phyloP scores from a whole-genome alignment of 2,329 filamentous ascomycete species.

The Aspergillus sp. region DNA sequence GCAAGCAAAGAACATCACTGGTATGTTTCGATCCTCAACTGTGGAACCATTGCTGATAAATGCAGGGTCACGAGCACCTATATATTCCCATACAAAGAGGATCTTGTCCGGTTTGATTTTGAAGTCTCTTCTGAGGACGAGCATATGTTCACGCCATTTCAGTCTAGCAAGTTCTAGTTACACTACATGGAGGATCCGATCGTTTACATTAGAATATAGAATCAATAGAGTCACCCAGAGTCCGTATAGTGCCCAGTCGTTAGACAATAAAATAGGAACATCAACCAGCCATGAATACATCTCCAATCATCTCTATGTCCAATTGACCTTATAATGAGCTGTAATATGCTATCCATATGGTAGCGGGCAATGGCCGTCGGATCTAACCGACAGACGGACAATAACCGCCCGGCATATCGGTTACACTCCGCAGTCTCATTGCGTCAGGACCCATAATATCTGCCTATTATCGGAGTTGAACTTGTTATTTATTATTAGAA shows the following conservation, averaged over 20 bases:
- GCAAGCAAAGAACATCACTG: slow-evolving; percentile 6
- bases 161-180: neutral
- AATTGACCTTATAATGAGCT: too few species aligned
- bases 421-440: neutral
- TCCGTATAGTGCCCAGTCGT: too few species aligned
- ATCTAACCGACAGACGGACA: neutral
- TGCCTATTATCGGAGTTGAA: neutral
- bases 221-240: too few species aligned
- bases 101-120: slow-evolving; percentile 9
- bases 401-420: neutral
- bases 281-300: too few species aligned
- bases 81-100: slow-evolving; percentile 6
- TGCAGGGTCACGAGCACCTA: slow-evolving; percentile 4
- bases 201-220: too few species aligned
- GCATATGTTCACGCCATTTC: slow-evolving; percentile 2
- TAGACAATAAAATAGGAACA: too few species aligned
- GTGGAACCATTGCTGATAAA: neutral
- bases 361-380: neutral
- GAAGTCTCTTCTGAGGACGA: slow-evolving; percentile 7
- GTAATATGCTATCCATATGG: too few species aligned
- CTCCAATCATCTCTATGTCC: too few species aligned
- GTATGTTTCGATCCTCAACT: too few species aligned
- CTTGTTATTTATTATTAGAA: too few species aligned
- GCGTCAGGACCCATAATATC: neutral
- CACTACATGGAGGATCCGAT: too few species aligned